phyloP scores from a whole-genome alignment of 345 rosid genomes.

The Boechera stricta region DNA sequence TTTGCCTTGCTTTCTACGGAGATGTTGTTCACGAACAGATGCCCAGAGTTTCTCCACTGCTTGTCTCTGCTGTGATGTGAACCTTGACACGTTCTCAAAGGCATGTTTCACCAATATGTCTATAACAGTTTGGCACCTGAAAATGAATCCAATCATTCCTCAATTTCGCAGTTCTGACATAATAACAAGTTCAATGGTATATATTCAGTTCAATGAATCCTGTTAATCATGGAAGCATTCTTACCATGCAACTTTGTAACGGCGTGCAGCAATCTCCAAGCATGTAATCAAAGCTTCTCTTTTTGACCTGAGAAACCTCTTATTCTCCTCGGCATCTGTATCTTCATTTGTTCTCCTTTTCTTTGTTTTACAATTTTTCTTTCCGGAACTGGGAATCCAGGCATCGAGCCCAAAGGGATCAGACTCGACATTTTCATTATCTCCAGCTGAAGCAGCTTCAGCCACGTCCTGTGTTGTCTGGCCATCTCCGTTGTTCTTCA shows the following conservation, averaged over 20 bases:
- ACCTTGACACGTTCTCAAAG: slow-evolving; percentile 72
- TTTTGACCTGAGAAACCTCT: slow-evolving; percentile 69
- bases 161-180: slow-evolving; percentile 10
- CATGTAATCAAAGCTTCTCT: slow-evolving; percentile 87
- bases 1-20: slow-evolving; percentile 90
- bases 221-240: slow-evolving; percentile 10
- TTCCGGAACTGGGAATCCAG: slow-evolving; percentile 58
- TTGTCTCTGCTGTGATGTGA: slow-evolving; percentile 80
- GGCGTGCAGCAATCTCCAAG: slow-evolving; percentile 90
- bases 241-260: slow-evolving; percentile 89
- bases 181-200: slow-evolving; percentile 9
- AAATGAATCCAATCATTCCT: slow-evolving; percentile 24
- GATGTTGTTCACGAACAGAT: slow-evolving; percentile 81
- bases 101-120: slow-evolving; percentile 98
- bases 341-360: slow-evolving; percentile 59
- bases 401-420: slow-evolving; percentile 98
- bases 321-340: slow-evolving; percentile 58
- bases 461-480: slow-evolving; percentile 42
- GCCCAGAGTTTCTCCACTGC: slow-evolving; percentile 90
- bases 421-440: slow-evolving; percentile 53
- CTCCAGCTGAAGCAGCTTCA: slow-evolving; percentile 48
- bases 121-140: slow-evolving; percentile 96
- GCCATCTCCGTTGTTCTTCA: slow-evolving; percentile 44
- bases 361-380: slow-evolving; percentile 66
- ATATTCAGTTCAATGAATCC: not conserved